Conservation (phyloP, 1,284 basidiomycete species). For the Sanghuangporus baumii region DNA sequence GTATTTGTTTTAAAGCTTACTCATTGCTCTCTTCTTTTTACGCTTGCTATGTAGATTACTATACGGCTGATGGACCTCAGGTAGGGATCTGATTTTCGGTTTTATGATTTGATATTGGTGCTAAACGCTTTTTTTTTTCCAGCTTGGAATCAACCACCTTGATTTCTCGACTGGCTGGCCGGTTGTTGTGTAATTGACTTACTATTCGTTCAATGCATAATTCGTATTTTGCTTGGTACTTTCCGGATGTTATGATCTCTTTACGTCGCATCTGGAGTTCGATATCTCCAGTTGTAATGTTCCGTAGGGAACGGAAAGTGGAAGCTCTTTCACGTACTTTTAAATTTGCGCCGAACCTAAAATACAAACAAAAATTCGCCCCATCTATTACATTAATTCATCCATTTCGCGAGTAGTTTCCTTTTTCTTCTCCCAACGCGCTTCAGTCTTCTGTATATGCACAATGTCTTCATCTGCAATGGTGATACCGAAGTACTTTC, state of each 20-base stretch:
- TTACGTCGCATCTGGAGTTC: too few relatives aligned
- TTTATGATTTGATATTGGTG: neutral
- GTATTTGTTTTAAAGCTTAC: conserved; percentile 19
- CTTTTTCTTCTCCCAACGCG: conserved; percentile 1
- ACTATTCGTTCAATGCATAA: neutral
- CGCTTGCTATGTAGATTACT: conserved; percentile 7
- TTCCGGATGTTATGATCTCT: too few relatives aligned
- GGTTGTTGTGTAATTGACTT: conserved; percentile 17
- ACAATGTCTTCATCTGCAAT: conserved; percentile 7
- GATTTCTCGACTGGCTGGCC: conserved; percentile 33
- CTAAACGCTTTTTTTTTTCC: neutral
- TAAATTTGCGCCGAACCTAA: too few relatives aligned
- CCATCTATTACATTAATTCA: neutral
- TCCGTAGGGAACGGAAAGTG: too few relatives aligned
- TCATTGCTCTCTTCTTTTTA: conserved; percentile 17
- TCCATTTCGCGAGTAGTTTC: neutral
- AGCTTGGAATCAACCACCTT: conserved; percentile 46
- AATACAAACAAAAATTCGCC: too few relatives aligned
- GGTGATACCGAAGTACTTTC: conserved; percentile 8
- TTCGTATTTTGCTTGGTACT: too few relatives aligned
- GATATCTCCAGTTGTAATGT: too few relatives aligned
- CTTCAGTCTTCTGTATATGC: conserved; percentile 2
- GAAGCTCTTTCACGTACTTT: too few relatives aligned
- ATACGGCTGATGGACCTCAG: conserved; percentile 27
- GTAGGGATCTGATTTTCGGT: conserved; percentile 25